Evolutionary conservation across 1,284 basidiomycete species (phyloP).

Genomic region (Microbotryum lychnidis-dioicae): DNA sequence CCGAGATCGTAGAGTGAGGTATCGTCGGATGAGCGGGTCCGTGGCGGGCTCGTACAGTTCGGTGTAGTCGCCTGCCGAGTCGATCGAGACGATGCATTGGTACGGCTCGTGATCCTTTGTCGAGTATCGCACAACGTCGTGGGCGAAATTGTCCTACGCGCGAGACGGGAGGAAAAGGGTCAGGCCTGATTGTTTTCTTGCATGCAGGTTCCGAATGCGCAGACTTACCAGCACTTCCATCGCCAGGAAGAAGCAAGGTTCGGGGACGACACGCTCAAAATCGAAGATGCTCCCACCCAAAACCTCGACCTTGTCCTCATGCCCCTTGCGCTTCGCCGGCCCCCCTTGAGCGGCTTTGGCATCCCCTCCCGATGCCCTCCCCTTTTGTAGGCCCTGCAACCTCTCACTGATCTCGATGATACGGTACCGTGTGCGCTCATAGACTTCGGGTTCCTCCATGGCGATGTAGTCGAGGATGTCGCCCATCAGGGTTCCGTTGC

Average conservation of each 20-base stretch:
- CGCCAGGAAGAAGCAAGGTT: conserved; percentile 86
- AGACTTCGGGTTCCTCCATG: conserved; percentile 77
- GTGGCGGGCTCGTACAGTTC: conserved; percentile 74
- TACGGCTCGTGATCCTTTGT: conserved; percentile 61
- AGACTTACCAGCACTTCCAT: conserved; percentile 82
- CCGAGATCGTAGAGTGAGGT: conserved; percentile 47
- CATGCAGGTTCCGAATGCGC: too few species aligned
- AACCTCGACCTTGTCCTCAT: conserved; percentile 60
- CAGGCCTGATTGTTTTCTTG: neutral
- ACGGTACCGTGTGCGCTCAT: conserved; percentile 76
- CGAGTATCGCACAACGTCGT: conserved; percentile 89
- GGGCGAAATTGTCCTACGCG: conserved; percentile 85
- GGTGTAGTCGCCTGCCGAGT: conserved; percentile 73
- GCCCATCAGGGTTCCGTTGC: conserved; percentile 86
- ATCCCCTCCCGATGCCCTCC: conserved; percentile 28
- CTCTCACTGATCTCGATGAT: conserved; percentile 88
- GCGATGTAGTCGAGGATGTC: conserved; percentile 77
- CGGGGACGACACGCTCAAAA: conserved; percentile 65
- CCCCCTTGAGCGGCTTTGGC: conserved; percentile 34
- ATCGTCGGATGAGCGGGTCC: conserved; percentile 72
- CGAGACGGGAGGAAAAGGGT: conserved; percentile 1
- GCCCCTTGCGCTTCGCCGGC: conserved; percentile 48
- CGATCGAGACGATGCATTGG: conserved; percentile 75
- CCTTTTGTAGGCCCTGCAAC: conserved; percentile 62
- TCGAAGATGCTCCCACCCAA: conserved; percentile 78